phyloP scores from a whole-genome alignment of 1,284 basidiomycete species.

The Melampsora americana region DNA sequence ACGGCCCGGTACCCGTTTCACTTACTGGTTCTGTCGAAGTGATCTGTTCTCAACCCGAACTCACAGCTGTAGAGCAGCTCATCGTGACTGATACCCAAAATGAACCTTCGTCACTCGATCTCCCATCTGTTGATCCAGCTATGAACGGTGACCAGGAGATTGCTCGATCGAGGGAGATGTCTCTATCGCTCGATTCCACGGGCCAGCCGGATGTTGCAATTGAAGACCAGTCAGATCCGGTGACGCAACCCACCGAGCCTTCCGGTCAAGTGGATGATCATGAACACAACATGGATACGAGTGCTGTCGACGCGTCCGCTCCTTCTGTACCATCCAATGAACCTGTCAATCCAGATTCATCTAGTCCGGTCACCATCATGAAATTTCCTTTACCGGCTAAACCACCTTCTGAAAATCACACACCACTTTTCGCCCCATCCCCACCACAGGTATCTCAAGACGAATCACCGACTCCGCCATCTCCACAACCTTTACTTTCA shows the following conservation, averaged over 20 bases:
- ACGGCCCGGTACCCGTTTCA: no score
- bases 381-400: slow-evolving; percentile 32
- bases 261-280: neutral
- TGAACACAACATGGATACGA: no score
- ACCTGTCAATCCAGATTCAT: neutral
- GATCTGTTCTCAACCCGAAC: no score
- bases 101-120: neutral
- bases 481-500: slow-evolving; percentile 45
- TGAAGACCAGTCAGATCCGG: neutral
- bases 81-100: no score
- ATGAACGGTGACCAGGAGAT: slow-evolving; percentile 4
- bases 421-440: slow-evolving; percentile 30
- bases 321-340: neutral
- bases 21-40: no score
- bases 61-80: no score
- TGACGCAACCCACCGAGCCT: neutral
- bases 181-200: neutral
- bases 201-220: no score
- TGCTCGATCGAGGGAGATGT: slow-evolving; percentile 23
- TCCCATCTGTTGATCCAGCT: neutral
- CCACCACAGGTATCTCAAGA: neutral
- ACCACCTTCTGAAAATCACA: slow-evolving; percentile 10
- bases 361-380: neutral
- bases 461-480: neutral
- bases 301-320: neutral